phyloP scores from a whole-genome alignment of 140 eudicot genomes.

The Bidens hawaiensis region DNA sequence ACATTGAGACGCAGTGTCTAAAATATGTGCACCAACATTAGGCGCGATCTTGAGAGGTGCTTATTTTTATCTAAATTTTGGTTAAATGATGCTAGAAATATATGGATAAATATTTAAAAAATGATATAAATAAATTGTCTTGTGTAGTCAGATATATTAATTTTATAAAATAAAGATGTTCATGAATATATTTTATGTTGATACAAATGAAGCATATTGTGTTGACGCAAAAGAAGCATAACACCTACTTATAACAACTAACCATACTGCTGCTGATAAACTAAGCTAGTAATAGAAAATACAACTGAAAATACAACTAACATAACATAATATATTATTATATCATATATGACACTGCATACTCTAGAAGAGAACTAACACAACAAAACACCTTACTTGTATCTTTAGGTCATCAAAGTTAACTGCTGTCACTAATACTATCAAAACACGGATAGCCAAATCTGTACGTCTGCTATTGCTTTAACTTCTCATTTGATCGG shows the following conservation, averaged over 20 bases:
- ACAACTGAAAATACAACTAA: neutral
- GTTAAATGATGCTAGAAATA: no score
- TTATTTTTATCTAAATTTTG: no score
- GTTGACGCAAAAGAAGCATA: neutral
- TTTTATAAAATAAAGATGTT: neutral
- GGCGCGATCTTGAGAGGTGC: no score
- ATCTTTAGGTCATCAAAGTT: slow-evolving; percentile 23
- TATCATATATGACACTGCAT: neutral
- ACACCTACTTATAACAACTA: neutral
- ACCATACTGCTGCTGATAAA: neutral
- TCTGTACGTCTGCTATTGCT: neutral
- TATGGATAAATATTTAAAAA: no score
- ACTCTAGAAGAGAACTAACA: slow-evolving; percentile 6
- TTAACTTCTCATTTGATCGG: slow-evolving; percentile 27
- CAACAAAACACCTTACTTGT: slow-evolving; percentile 4
- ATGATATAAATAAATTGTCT: no score
- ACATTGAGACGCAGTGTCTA: no score
- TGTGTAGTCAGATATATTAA: no score
- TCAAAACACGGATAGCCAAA: slow-evolving; percentile 12
- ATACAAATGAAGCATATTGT: neutral
- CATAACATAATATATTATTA: neutral
- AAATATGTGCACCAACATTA: no score
- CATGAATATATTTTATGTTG: neutral
- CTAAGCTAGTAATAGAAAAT: neutral
- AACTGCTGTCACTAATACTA: slow-evolving; percentile 15